Evolutionary conservation across 495 filamentous ascomycete genomes (phyloP), one percentile per base, ranked within the genome.

Genomic region (Tuber borchii): DNA sequence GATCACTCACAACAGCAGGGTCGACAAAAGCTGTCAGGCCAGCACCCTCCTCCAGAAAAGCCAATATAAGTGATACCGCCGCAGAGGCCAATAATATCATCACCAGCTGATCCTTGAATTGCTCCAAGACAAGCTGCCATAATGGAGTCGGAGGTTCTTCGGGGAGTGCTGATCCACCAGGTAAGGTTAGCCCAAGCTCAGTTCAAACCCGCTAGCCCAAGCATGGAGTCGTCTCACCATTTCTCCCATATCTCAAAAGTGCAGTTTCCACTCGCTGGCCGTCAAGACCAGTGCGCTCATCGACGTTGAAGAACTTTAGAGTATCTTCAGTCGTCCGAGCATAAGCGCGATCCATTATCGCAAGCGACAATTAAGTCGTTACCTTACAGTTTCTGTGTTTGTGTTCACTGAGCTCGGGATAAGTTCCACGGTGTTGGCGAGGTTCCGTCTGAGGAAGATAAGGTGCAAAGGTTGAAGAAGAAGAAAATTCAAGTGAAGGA

Each of bases 21-120:
- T 99, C 96, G 75, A 99, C 95, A 84, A 98, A 99, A n/a, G 94
- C 96, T 78, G 94, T 94, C 93, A 93, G 96, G 74, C 92, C 95
- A 74, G 93, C 92, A 70, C 91, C 92, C 70, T 94, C 93, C 84
- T 98, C 96, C 78, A 98, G 95, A 19, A 99, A 87, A 69, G 96
- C 96, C 71, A 99, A 86, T 34, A 95, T 89, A 79, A 99, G 98
- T 3, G 96, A 98, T 68, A 99, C 89, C n/a, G 89, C 93, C 8
- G 96, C 96, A 22, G 94, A 97, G 68, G 90, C 95, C 71, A 99
- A 86, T 6, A 99, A 88, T 81, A 99, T 99, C 73, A 99, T 88
- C 73, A 99, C 96, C 3, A 99, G 88, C 85, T 99, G 96, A 83
- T 99, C 96, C 85, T 99, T 97, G 87, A 99, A 99, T 85, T 99